Percentiles rank a stretch among this genome's conserved stretches.
Evolutionary conservation across 768 basidiomycete genomes (phyloP).

Genomic region (Candolleomyces aberdarensis): DNA sequence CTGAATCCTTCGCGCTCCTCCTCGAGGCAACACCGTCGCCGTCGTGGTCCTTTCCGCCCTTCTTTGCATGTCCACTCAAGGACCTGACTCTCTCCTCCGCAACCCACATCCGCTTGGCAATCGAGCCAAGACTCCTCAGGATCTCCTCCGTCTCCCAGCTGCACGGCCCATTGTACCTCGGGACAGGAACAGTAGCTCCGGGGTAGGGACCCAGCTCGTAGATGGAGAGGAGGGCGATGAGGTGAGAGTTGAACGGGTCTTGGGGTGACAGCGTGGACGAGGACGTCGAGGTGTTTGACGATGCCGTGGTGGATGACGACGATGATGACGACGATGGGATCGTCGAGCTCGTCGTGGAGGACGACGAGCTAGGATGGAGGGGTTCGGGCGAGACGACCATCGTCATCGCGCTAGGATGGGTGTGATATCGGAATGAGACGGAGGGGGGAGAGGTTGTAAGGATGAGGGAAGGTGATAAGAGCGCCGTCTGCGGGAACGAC

Average conservation of each 20-base stretch:
- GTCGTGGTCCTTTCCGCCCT: not conserved
- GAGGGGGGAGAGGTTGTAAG: no score
- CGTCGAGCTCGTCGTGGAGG: no score
- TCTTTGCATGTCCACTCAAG: not conserved
- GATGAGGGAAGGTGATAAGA: no score
- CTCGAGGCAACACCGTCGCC: not conserved
- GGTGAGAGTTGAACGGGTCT: constrained; percentile 36
- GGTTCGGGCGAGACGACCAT: no score
- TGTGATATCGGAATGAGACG: no score
- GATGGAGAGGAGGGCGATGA: constrained; percentile 53
- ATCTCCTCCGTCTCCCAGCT: constrained; percentile 60
- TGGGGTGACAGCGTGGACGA: not conserved
- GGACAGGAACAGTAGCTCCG: constrained; percentile 34
- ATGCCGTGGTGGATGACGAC: no score
- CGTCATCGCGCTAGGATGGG: no score
- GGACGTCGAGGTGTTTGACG: no score
- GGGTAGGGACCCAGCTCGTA: constrained; percentile 52
- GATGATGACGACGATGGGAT: no score
- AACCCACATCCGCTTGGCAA: constrained; percentile 54
- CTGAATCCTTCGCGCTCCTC: not conserved
- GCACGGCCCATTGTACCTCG: constrained; percentile 46
- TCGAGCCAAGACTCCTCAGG: constrained; percentile 44
- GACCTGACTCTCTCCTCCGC: constrained; percentile 39
- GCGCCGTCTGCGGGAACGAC: no score
- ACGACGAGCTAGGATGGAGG: no score